Evolutionary conservation across 257 asterid species (phyloP), one percentile per base, ranked within the genome.

Genomic region (Solanum stenotomum): DNA sequence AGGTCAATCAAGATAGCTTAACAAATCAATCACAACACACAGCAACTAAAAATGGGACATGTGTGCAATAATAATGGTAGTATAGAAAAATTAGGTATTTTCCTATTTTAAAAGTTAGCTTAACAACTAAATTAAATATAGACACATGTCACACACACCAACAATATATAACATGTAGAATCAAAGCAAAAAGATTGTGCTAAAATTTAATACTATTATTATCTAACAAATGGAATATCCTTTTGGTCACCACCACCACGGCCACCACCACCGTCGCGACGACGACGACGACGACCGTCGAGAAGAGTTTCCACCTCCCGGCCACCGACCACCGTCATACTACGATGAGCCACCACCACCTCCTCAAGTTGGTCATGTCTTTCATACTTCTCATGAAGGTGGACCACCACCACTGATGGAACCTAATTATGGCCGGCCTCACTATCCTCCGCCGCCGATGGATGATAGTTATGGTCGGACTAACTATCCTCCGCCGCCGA

Each of bases 341-440:
- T 81, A 42, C 29, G 77, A 87, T 68, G 90, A 52, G 3, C 81
- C 87, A 3, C 93, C 90, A 3, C 92, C 90, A 5, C 94, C 92
- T 3, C 90, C 92, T 8, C 87, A 86, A 33, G 94, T 90, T 68
- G 85, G 87, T 44, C 88, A 81, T 37, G 91, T 88, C 11, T 42
- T 86, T 82, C 94, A 89, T 89, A 81, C 86, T 75, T 90, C 93
- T 44, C 92, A 91, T 61, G 65, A 13, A 59, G 90, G 85, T 44
- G 90, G 85, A 88, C 89, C 87, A 63, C 89, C 87, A 63, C 90
- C 70, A 16, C 86, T 83, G 46, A 81, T n/a, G 70, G 90, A 85
- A 23, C 25, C 72, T 12, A 81, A 3, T 49, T 86, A 86, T 42
- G 68, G 31, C 10, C 68, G 88, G 22, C 44, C 52, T 86, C 14